Percentiles rank a stretch among this genome's conserved stretches.
Evolutionary conservation across 768 basidiomycete genomes (phyloP).

Genomic region (Asterophora lycoperdoides): DNA sequence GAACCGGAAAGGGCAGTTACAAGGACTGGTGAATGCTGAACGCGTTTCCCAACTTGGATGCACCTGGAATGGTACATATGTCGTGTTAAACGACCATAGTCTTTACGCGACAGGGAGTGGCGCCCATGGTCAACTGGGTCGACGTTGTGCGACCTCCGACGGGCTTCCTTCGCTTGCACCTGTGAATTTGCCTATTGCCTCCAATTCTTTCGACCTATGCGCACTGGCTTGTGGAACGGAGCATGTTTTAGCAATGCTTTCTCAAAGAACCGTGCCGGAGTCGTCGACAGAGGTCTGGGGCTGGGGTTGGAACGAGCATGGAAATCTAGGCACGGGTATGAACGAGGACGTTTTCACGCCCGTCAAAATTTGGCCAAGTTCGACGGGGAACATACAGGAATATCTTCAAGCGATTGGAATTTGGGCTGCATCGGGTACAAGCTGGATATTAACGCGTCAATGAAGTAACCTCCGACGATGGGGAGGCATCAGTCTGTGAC

Average conservation of each 20-base stretch:
- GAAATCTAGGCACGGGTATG: constrained; percentile 75
- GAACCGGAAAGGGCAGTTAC: constrained; percentile 64
- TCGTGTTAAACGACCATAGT: constrained; percentile 24
- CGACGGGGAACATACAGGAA: background rate
- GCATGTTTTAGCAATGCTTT: constrained; percentile 57
- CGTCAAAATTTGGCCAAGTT: constrained; percentile 45
- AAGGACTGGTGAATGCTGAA: constrained; percentile 26
- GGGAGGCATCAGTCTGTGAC: constrained; percentile 44
- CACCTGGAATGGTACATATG: constrained; percentile 81
- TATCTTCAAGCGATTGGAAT: constrained; percentile 20
- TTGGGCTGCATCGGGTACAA: constrained; percentile 46
- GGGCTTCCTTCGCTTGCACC: constrained; percentile 17
- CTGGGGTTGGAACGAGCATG: constrained; percentile 99
- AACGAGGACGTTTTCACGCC: constrained; percentile 51
- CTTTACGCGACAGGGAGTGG: constrained; percentile 50
- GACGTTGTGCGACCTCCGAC: constrained; percentile 7
- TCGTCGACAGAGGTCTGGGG: constrained; percentile 53
- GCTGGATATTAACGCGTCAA: constrained; percentile 35
- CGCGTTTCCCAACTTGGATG: constrained; percentile 38
- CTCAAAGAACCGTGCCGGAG: background rate
- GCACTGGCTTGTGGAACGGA: constrained; percentile 76
- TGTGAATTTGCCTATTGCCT: constrained; percentile 28
- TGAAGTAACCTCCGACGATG: background rate
- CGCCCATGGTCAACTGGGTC: constrained; percentile 66
- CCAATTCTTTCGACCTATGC: constrained; percentile 14